A percentile compares a stretch with the other conserved stretches of the same genome.
Evolutionary conservation across 1,284 basidiomycete genomes (phyloP).

Genomic region (Taiwanofungus camphoratus): DNA sequence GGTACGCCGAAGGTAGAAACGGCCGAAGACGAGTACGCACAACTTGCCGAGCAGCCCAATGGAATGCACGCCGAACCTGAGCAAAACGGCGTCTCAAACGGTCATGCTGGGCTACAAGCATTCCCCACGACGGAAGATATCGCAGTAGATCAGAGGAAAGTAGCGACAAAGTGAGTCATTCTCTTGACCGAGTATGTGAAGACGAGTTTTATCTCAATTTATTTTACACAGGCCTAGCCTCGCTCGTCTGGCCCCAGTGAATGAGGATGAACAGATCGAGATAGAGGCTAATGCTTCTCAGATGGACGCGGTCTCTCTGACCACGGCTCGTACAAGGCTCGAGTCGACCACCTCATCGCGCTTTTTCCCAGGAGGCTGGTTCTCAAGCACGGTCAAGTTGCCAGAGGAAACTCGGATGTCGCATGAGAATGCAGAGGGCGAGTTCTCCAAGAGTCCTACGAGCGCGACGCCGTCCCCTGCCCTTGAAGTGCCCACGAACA

Average conservation of each 20-base stretch:
- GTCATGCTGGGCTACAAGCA: constrained; percentile 13
- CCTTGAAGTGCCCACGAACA: constrained; percentile 20
- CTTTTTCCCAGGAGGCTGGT: constrained; percentile 55
- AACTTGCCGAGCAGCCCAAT: background rate
- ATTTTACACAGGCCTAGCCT: constrained; percentile 24
- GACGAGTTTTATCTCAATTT: background rate
- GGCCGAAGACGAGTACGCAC: constrained; percentile 2
- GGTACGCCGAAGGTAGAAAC: constrained; percentile 9
- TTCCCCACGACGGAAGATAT: constrained; percentile 25
- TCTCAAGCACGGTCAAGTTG: constrained; percentile 32
- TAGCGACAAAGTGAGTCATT: constrained; percentile 25
- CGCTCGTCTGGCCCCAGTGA: constrained; percentile 22
- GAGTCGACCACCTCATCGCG: constrained; percentile 49
- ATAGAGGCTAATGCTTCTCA: constrained; percentile 13
- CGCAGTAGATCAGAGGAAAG: constrained; percentile 12
- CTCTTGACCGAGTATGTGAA: background rate
- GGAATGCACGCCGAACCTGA: background rate
- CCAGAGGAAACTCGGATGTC: constrained; percentile 39
- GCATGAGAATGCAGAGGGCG: constrained; percentile 45
- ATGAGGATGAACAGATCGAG: constrained; percentile 21
- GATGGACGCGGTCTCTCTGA: constrained; percentile 15
- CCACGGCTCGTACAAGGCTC: constrained; percentile 32
- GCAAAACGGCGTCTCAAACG: constrained; percentile 6
- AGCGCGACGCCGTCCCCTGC: constrained; percentile 14
- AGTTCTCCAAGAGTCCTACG: constrained; percentile 31